These are phyloP conservation scores for Suillus spraguei DNA, from an alignment of 768 basidiomycete species.

Conservation along the genomic window DNA sequence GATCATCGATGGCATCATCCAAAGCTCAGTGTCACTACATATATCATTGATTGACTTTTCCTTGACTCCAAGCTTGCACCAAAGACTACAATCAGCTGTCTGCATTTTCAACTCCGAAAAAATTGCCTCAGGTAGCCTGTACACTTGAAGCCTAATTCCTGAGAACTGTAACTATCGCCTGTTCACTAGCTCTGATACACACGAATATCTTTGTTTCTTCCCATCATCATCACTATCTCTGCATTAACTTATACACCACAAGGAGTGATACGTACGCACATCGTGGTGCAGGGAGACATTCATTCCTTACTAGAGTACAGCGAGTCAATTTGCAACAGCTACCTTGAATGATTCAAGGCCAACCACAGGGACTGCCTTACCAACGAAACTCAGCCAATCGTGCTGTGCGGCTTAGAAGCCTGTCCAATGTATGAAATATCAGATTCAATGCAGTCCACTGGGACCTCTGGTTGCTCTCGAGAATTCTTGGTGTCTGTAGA, in stretches of 20 bases:
- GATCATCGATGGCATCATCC: not conserved
- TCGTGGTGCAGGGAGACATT: not conserved
- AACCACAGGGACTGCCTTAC: not conserved
- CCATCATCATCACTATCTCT: not conserved
- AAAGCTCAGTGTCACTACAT: not conserved
- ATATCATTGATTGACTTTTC: constrained; percentile 1
- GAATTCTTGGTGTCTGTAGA: constrained; percentile 68
- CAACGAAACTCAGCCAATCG: not conserved
- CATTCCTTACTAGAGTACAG: not conserved
- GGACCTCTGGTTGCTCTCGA: constrained; percentile 23
- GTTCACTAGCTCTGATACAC: not conserved
- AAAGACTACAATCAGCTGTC: constrained; percentile 1
- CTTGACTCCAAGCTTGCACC: not conserved
- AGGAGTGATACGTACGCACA: not conserved
- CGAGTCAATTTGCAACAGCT: not conserved
- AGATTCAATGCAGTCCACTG: constrained; percentile 1
- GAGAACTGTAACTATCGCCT: not conserved
- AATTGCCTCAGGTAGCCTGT: not conserved
- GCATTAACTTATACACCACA: not conserved
- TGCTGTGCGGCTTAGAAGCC: not conserved
- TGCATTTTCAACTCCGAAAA: constrained; percentile 3
- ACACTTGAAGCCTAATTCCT: constrained; percentile 4
- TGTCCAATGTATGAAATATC: constrained; percentile 11
- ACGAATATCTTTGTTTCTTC: constrained; percentile 8
- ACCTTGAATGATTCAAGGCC: constrained; percentile 2